These are phyloP conservation scores for Penicillium capsulatum DNA, from an alignment of 2,329 filamentous ascomycete genomes.

Conservation along the genomic window DNA sequence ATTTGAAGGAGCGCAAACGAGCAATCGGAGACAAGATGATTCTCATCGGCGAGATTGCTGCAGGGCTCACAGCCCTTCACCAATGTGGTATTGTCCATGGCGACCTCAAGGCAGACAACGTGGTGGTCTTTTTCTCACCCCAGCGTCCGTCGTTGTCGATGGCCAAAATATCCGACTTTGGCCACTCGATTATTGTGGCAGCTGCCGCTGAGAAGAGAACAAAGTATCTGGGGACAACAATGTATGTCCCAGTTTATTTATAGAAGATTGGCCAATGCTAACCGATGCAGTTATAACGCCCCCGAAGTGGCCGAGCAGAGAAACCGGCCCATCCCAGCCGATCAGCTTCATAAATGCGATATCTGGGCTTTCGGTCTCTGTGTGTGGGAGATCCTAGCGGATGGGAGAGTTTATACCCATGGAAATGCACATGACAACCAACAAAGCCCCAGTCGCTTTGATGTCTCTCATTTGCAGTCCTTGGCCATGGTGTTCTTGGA, in stretches of 20 bases:
- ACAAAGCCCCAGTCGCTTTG: constrained; percentile 4
- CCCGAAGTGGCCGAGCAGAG: constrained; percentile 11
- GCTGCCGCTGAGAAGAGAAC: constrained; percentile 4
- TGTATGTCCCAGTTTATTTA: too few relatives aligned
- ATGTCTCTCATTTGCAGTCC: constrained; percentile 2
- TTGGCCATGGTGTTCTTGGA: constrained; percentile 5
- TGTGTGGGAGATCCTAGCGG: constrained; percentile 13
- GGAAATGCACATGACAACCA: too few relatives aligned
- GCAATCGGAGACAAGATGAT: constrained; percentile 9
- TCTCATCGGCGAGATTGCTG: constrained; percentile 25
- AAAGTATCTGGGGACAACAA: constrained; percentile 10
- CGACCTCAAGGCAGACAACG: constrained; percentile 29
- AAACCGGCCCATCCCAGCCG: constrained; percentile 7
- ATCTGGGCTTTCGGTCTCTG: constrained; percentile 17
- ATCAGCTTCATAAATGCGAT: constrained; percentile 16
- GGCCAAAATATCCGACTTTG: constrained; percentile 26
- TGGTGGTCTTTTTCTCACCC: constrained; percentile 21
- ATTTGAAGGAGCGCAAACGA: constrained; percentile 6
- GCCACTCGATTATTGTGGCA: constrained; percentile 18
- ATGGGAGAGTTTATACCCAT: constrained; percentile 9
- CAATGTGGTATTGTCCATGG: constrained; percentile 29
- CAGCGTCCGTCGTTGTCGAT: constrained; percentile 15
- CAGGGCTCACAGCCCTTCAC: constrained; percentile 26
- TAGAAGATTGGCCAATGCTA: neutral
- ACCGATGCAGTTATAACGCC: constrained; percentile 11